Evolutionary conservation across 1,139 yeast genomes (phyloP), one percentile per base, ranked within the genome.

Genomic region (Kodamaea anthophila): DNA sequence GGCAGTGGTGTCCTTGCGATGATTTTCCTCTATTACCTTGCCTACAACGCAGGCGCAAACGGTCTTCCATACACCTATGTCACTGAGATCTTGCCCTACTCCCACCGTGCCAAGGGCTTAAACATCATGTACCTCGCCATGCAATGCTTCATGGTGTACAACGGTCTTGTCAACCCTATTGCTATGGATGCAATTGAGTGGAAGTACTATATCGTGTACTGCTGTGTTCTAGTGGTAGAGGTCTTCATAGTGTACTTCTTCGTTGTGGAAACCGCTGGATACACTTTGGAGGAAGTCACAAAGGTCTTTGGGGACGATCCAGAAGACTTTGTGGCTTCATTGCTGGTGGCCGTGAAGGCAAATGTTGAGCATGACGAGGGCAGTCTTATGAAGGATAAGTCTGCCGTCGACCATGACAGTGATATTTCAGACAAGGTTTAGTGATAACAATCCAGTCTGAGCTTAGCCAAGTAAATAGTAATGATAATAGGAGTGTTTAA

Each of bases 101-200:
- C 58, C 19, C 58, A 62, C 43, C 53, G 74, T 51, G 62, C 71
- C 26, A 65, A 63, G 44, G 73, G 72, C 31, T 42, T 65, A 26
- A 60, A 59, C 35, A 43, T 63, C 25, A 39, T 50, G 40, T 44
- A 51, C 28, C 40, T 58, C 22, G 43, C 52, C 16, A 58, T 51
- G 35, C 55, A 57, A 18, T 46, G 12, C 39, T 65, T 65, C 14
- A 53, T 32, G 24, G 28, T 47, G 18, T 47, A 55, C 54, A 65
- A 64, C 32, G 62, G 73, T 23, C 74, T 66, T 45, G 77, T 72
- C 31, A 73, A 73, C 43, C 73, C 80, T 5, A 62, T 75, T 44
- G 82, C 79, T 18, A 66, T 75, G 74, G 74, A 65, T 35, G 69
- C 70, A 21, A 68, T 75, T 39, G 61, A 59, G 23, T 74, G 79